Evolutionary conservation across 1,284 basidiomycete genomes (phyloP).

Genomic region (Flammula alnicola): DNA sequence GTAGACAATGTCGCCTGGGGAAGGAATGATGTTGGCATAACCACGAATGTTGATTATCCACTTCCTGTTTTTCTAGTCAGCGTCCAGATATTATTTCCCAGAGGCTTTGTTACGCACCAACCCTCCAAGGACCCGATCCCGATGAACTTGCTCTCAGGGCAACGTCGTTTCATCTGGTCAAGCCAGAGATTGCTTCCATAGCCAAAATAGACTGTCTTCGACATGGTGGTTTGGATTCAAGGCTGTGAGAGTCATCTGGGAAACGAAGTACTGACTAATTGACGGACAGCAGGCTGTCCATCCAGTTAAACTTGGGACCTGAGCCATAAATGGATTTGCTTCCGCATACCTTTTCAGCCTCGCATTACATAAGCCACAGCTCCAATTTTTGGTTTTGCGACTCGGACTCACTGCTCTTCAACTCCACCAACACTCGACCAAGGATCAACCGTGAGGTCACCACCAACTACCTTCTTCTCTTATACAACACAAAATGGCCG

Average conservation of each 20-base stretch:
- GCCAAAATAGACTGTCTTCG: slow-evolving; percentile 43
- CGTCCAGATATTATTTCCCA: neutral
- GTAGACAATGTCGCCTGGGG: slow-evolving; percentile 43
- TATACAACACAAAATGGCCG: slow-evolving; percentile 50
- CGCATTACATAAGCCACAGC: slow-evolving; percentile 10
- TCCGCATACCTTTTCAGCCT: neutral
- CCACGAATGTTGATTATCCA: slow-evolving; percentile 49
- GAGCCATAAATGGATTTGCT: slow-evolving; percentile 5
- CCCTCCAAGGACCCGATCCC: slow-evolving; percentile 42
- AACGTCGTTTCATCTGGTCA: slow-evolving; percentile 50
- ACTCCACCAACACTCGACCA: slow-evolving; percentile 36
- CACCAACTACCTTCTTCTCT: slow-evolving; percentile 34
- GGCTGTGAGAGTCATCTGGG: slow-evolving; percentile 12
- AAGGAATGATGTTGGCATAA: slow-evolving; percentile 48
- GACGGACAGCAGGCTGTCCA: no score
- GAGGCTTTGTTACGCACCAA: slow-evolving; percentile 39
- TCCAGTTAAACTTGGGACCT: slow-evolving; percentile 7
- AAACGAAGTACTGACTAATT: slow-evolving; percentile 5
- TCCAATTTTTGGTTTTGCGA: slow-evolving; percentile 9
- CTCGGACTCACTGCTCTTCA: slow-evolving; percentile 4
- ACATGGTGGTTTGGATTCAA: slow-evolving; percentile 18
- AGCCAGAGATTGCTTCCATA: slow-evolving; percentile 55
- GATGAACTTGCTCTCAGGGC: slow-evolving; percentile 44
- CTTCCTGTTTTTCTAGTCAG: slow-evolving; percentile 34
- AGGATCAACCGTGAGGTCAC: slow-evolving; percentile 84